phyloP scores from a whole-genome alignment of 257 asterid genomes.

The Salvia hispanica region DNA sequence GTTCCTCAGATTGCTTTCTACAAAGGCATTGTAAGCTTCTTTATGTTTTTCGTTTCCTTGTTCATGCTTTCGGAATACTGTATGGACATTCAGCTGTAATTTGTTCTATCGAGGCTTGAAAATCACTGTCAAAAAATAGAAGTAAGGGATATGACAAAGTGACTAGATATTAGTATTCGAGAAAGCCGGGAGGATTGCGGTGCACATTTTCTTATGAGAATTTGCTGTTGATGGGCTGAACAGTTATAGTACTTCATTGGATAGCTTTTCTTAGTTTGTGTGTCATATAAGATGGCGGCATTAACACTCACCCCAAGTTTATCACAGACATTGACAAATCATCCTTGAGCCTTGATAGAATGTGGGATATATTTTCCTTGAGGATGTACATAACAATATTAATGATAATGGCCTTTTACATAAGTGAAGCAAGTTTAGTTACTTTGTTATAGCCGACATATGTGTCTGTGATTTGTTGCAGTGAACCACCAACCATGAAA shows the following conservation, averaged over 20 bases:
- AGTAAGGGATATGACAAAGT: background rate
- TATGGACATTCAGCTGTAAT: slow-evolving; percentile 1
- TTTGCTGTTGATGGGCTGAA: background rate
- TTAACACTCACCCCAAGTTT: background rate
- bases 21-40: slow-evolving; percentile 77
- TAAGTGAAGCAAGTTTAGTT: slow-evolving; percentile 4
- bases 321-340: background rate
- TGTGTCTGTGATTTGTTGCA: slow-evolving; percentile 10
- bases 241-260: background rate
- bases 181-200: background rate
- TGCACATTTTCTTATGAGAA: background rate
- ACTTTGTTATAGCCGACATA: background rate
- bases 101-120: background rate
- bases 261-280: slow-evolving; percentile 13
- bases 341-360: slow-evolving; percentile 9
- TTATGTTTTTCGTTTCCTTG: background rate
- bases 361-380: background rate
- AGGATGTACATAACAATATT: background rate
- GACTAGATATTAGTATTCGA: background rate
- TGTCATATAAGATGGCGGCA: background rate
- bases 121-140: background rate
- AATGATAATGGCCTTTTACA: slow-evolving; percentile 1
- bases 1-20: slow-evolving; percentile 92
- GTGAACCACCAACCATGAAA: background rate
- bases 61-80: background rate